Evolutionary conservation across 352 stramenopile genomes (phyloP), one percentile per base, ranked within the genome.

Genomic region (Phytopythium oedochilum): DNA sequence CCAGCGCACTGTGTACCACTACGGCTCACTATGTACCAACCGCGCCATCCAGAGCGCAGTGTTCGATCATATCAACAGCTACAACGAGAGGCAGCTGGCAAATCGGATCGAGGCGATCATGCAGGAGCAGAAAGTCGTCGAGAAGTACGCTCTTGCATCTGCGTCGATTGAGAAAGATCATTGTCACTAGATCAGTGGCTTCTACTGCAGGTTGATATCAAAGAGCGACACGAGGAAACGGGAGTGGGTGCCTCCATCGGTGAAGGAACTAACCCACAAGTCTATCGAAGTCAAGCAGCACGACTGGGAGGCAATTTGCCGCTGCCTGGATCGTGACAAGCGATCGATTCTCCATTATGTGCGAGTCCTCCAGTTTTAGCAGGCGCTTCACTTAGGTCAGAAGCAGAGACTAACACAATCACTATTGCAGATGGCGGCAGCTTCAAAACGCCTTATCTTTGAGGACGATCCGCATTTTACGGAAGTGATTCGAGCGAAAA

Each of bases 291-390:
- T 52, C 32, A 70, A 72, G 28, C 66, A 66, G 22, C n/a, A 48
- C 1, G 64, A 76, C 17, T 73, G 79, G 48, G 29, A 60, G n/a
- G 35, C 17, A 1, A 73, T 77, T 18, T 75, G 71, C 38, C 45
- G 55, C 5, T 60, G 39, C 20, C 28, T 68, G 7, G 80, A 90
- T 32, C 42, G 57, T 4, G 59, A 81, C 43, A 56, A 54, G 0
- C 64, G 80, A n/a, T 73, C 77, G 3, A 42, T 86, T 15, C 64
- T 88, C 28, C 77, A 88, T 36, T 90, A 90, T 52, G 80, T 85
- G 52, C n/a, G n/a, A n/a, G n/a, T n/a, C n/a, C n/a, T n/a, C n/a
- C n/a, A n/a, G n/a, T n/a, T n/a, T n/a, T n/a, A n/a, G n/a, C n/a
- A n/a, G n/a, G n/a, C n/a, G n/a, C n/a, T n/a, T n/a, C n/a, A n/a